These are phyloP conservation scores for Scedosporium boydii DNA, from an alignment of 2,329 filamentous ascomycete genomes.

Conservation along the genomic window DNA sequence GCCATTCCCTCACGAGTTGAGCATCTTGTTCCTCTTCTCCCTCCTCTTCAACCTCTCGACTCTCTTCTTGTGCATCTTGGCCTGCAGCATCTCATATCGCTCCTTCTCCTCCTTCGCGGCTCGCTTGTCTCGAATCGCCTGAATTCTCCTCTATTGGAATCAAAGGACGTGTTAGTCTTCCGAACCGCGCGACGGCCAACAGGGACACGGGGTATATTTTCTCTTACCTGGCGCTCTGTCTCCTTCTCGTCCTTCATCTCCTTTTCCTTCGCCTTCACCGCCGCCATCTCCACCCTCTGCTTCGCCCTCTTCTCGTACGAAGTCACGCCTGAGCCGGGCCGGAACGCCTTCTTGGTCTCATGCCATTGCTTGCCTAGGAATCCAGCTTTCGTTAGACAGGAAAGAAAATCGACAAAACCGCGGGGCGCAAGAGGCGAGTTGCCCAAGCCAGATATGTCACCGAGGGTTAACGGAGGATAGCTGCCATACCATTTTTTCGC, in stretches of 20 bases:
- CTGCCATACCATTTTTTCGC: conserved; percentile 67
- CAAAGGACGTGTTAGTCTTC: conserved; percentile 11
- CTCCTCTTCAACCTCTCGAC: conserved; percentile 87
- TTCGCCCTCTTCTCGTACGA: conserved; percentile 70
- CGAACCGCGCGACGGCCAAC: not conserved
- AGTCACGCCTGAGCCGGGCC: conserved; percentile 66
- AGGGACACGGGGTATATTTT: not conserved
- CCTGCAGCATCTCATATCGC: conserved; percentile 85
- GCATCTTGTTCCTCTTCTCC: conserved; percentile 89
- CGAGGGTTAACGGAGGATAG: not conserved
- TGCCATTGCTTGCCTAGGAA: conserved; percentile 89
- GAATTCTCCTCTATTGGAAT: conserved; percentile 54
- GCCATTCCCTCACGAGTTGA: conserved; percentile 46
- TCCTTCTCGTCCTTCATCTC: conserved; percentile 96
- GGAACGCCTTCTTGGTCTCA: conserved; percentile 70
- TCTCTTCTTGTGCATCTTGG: conserved; percentile 95
- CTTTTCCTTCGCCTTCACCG: conserved; percentile 88
- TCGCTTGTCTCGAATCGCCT: conserved; percentile 75
- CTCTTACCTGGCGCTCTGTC: conserved; percentile 66
- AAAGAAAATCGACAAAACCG: not conserved
- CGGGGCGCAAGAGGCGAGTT: too few relatives aligned
- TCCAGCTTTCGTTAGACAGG: not conserved
- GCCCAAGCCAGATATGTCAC: not conserved
- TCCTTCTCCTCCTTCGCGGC: conserved; percentile 88
- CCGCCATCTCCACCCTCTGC: conserved; percentile 57